Evolutionary conservation across 1,284 basidiomycete genomes (phyloP).

Genomic region (Cutaneotrichosporon sp.): DNA sequence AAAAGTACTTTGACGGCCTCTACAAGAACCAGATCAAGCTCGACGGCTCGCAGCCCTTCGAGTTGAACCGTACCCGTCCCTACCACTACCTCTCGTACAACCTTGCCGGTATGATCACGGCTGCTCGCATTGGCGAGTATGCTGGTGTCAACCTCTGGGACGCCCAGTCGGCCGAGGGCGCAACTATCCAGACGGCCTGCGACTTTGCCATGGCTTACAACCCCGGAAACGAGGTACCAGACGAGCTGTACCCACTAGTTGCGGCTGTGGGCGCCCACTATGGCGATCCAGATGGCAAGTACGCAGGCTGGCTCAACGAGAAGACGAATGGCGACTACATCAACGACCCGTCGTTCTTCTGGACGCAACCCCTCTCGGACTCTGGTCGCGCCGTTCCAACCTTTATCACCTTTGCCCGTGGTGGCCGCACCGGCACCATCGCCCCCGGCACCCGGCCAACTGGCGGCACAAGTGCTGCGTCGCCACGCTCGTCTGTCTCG

Average conservation of each 20-base stretch:
- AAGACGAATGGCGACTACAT: slow-evolving; percentile 30
- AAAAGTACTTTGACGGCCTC: slow-evolving; percentile 34
- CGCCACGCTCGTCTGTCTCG: background rate
- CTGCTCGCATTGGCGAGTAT: slow-evolving; percentile 18
- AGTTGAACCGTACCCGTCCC: slow-evolving; percentile 40
- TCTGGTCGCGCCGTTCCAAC: slow-evolving; percentile 10
- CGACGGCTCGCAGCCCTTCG: slow-evolving; percentile 39
- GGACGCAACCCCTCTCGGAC: slow-evolving; percentile 29
- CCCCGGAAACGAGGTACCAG: slow-evolving; percentile 7
- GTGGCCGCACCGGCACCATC: slow-evolving; percentile 15
- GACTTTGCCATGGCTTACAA: slow-evolving; percentile 35
- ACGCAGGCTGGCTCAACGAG: slow-evolving; percentile 29
- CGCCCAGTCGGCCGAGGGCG: slow-evolving; percentile 21
- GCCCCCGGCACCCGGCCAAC: slow-evolving; percentile 6
- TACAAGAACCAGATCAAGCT: slow-evolving; percentile 38
- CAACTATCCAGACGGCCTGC: slow-evolving; percentile 36
- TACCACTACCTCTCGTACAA: slow-evolving; percentile 49
- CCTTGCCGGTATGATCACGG: slow-evolving; percentile 33
- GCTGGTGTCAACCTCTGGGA: slow-evolving; percentile 33
- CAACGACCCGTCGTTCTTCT: slow-evolving; percentile 29
- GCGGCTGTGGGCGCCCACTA: slow-evolving; percentile 34
- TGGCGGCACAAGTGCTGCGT: slow-evolving; percentile 1
- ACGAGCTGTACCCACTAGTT: slow-evolving; percentile 29
- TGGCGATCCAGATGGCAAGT: slow-evolving; percentile 40
- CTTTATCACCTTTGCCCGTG: slow-evolving; percentile 14